These are phyloP conservation scores for Solanum hybrid DNA, from an alignment of 305 asterid species.

Conservation along the genomic window DNA sequence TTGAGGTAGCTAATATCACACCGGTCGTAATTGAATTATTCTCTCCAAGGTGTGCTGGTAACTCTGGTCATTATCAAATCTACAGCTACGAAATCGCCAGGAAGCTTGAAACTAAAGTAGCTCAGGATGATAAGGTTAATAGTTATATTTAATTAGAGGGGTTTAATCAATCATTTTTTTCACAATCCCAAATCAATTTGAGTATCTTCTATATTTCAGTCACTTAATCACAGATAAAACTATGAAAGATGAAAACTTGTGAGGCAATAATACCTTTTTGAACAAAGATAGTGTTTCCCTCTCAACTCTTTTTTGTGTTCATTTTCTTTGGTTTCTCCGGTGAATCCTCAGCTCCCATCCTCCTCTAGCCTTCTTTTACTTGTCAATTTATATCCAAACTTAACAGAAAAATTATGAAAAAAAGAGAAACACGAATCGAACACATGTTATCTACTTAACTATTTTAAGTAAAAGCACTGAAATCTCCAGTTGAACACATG, in stretches of 20 bases:
- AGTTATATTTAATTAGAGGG: not conserved
- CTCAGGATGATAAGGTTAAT: not conserved
- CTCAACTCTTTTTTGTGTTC: not conserved
- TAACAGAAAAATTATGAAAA: no score
- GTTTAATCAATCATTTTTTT: no score
- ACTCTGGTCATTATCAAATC: slow-evolving; percentile 83
- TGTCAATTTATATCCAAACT: not conserved
- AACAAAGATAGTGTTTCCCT: not conserved
- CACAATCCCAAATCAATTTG: not conserved
- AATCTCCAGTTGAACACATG: not conserved
- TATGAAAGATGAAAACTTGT: not conserved
- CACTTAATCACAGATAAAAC: not conserved
- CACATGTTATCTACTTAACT: not conserved
- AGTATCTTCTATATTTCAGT: not conserved
- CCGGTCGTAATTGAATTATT: slow-evolving; percentile 64
- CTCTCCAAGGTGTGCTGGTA: slow-evolving; percentile 89
- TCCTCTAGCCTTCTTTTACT: not conserved
- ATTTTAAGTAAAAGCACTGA: not conserved
- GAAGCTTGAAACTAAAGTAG: not conserved
- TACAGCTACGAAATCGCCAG: slow-evolving; percentile 60
- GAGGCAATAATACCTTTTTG: not conserved
- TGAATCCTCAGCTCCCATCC: not conserved
- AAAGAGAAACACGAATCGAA: not conserved
- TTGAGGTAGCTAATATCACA: slow-evolving; percentile 70
- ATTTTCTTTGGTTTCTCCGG: not conserved